Evolutionary conservation across 129 eudicot species (phyloP).

Genomic region (Deinandra increscens): DNA sequence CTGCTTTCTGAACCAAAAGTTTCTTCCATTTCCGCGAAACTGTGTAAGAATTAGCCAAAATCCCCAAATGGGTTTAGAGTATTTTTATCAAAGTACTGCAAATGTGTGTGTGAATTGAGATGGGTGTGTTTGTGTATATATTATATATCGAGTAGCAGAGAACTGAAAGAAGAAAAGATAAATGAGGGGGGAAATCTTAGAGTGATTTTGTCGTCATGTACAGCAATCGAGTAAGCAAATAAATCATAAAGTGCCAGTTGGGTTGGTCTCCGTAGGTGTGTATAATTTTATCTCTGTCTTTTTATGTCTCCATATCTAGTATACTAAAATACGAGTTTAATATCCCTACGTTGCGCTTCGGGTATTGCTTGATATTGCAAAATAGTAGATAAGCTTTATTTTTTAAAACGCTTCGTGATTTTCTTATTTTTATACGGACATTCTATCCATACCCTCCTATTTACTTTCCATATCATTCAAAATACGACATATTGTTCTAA

Average conservation of each 20-base stretch:
- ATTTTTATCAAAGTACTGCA: too few species aligned
- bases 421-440: too few species aligned
- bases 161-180: conserved; percentile 29
- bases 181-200: conserved; percentile 44
- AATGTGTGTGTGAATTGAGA: not conserved
- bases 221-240: conserved; percentile 30
- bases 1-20: conserved; percentile 52
- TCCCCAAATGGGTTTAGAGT: too few species aligned
- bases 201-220: conserved; percentile 49
- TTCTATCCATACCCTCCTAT: too few species aligned
- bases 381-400: too few species aligned
- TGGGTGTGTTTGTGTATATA: not conserved
- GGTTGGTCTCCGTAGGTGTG: conserved; percentile 39
- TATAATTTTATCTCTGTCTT: conserved; percentile 23
- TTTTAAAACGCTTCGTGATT: too few species aligned
- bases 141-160: not conserved
- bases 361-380: too few species aligned
- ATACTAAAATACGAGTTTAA: too few species aligned
- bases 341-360: too few species aligned
- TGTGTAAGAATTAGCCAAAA: too few species aligned
- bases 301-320: conserved; percentile 16
- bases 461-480: too few species aligned
- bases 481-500: too few species aligned
- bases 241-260: conserved; percentile 57
- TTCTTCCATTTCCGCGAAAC: conserved; percentile 47